phyloP scores from a whole-genome alignment of 129 eudicot species.

The Glebionis coronaria region DNA sequence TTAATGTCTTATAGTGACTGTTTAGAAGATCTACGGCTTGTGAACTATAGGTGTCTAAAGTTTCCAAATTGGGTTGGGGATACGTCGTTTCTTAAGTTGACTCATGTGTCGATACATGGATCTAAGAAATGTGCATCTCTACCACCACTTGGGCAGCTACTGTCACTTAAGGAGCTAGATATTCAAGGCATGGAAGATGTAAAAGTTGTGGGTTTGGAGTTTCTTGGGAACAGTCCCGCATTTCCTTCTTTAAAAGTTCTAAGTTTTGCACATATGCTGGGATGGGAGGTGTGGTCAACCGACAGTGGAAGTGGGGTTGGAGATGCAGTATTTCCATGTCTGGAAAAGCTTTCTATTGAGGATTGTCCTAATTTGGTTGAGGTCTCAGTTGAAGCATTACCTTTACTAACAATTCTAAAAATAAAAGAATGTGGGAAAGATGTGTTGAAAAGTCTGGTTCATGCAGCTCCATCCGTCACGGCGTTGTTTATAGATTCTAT shows the following conservation, averaged over 20 bases:
- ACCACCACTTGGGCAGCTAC: slow-evolving; percentile 11
- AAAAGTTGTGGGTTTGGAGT: slow-evolving; percentile 1
- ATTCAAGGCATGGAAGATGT: neutral
- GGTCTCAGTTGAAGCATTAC: neutral
- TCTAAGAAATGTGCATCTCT: slow-evolving; percentile 15
- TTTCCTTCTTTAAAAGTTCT: slow-evolving; percentile 10
- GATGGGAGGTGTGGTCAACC: slow-evolving; percentile 12
- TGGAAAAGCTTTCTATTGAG: neutral
- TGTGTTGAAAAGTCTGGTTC: slow-evolving; percentile 8
- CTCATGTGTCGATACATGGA: neutral
- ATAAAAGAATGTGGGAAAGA: neutral
- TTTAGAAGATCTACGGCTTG: neutral
- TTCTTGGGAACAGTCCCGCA: neutral
- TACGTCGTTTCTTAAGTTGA: neutral
- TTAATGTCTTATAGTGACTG: neutral
- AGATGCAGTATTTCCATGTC: slow-evolving; percentile 11
- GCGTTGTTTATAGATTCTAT: neutral
- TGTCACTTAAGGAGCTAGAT: neutral
- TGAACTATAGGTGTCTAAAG: neutral
- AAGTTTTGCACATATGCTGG: neutral
- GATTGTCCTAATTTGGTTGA: neutral
- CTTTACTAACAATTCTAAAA: neutral
- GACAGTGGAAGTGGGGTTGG: neutral
- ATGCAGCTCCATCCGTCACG: neutral
- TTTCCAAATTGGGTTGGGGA: slow-evolving; percentile 11